Base-by-base conservation (phyloP, 208 protist genomes). In the Acanthamoeba sp. region DNA sequence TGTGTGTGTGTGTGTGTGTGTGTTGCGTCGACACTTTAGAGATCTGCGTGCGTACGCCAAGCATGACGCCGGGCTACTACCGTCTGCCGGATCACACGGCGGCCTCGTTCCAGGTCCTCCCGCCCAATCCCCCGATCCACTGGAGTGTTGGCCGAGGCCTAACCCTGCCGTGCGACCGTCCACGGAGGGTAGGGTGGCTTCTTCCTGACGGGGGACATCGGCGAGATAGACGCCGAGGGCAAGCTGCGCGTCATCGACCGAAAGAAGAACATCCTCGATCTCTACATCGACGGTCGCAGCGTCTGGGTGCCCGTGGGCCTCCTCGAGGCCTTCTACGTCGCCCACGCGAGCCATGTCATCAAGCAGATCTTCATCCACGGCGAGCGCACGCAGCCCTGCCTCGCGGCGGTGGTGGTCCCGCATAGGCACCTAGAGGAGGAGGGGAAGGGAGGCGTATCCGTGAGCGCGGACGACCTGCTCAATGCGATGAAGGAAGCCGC, bases 261-360 rank as follows among this genome's bases (percentile, higher is more conserved):
- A 12, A 91, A 82, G 42, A 85, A 90, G 73, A 95, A 95, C 90
- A 45, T 93, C 27, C 38, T 95, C 92, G 76, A 95, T 29, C 71
- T 95, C 29, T 88, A 95, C 62, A 36, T 90, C 34, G 24, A 34
- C n/a, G 93, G 93, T 12, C 45, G 73, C 0, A 62, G 50, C 69
- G 69, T 82, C 22, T 89, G 93, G 93, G 27, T 82, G 32, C 29
- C 69, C 38, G 24, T 45, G 32, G 36, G 36, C 69, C 20, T 27
- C 29, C 69, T 80, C 32, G 69, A 80, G 16, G 32, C 69, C 38
- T 80, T 80, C 32, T 80, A 80, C 69, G 29, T 80, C 32, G 38
- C 69, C 32, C 69, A 80, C 69, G 38, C 20, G 10, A 48, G 36
- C 69, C 12, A 64, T 10, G 22, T 24, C 69, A 45, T 80, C 69